phyloP scores from a whole-genome alignment of 2,329 filamentous ascomycete genomes.

The Tolypocladium cylindrosporum region DNA sequence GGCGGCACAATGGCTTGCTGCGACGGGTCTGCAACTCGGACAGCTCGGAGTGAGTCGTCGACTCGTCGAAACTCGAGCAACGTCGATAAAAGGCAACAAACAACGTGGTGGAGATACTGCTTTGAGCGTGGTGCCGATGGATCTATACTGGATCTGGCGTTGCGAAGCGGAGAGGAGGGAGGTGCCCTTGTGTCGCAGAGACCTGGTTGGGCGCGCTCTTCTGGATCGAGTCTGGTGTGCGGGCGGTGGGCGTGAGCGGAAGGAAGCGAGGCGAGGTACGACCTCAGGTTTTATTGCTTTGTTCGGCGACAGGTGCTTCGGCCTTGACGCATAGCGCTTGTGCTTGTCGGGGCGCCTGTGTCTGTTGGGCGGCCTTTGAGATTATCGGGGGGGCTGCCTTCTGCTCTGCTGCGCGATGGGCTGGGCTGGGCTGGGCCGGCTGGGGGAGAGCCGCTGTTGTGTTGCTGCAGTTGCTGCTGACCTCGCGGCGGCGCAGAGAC shows the following conservation, averaged over 20 bases:
- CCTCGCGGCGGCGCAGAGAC: not conserved
- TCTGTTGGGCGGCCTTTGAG: not conserved
- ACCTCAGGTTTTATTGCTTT: conserved; percentile 7
- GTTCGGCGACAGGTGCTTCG: conserved; percentile 4
- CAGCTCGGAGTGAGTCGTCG: conserved; percentile 3
- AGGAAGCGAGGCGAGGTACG: conserved; percentile 28
- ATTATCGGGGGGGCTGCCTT: not conserved
- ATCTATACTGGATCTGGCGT: conserved; percentile 57
- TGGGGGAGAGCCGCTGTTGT: not conserved
- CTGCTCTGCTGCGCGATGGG: not conserved
- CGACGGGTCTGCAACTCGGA: not conserved
- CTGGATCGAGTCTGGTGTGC: conserved; percentile 28
- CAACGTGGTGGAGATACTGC: conserved; percentile 50
- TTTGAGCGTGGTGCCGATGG: conserved; percentile 57
- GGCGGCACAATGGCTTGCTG: not conserved
- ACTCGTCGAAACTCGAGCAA: not conserved
- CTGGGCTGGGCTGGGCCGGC: not conserved
- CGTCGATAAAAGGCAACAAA: conserved; percentile 35
- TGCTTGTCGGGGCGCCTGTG: conserved; percentile 2
- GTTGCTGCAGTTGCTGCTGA: not conserved
- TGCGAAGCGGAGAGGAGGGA: conserved; percentile 36
- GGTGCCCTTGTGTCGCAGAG: conserved; percentile 42
- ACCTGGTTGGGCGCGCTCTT: conserved; percentile 39
- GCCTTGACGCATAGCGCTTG: conserved; percentile 7
- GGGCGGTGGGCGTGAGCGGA: conserved; percentile 20